Conservation (phyloP, 2,329 filamentous ascomycete species). For the Trichoderma sp. region DNA sequence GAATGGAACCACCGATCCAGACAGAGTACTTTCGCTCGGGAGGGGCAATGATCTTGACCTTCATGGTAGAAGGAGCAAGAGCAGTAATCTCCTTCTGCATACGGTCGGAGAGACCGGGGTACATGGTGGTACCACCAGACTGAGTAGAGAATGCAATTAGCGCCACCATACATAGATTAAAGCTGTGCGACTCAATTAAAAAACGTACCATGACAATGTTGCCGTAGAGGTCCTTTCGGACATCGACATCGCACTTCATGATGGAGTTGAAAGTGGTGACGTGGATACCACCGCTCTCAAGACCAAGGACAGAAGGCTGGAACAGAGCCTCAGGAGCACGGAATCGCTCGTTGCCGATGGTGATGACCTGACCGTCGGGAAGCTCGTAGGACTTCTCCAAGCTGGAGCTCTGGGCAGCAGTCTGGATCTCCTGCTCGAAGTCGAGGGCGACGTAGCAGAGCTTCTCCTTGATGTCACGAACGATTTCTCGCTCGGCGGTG, state of each 20-base stretch:
- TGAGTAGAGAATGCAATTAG: slow-evolving; percentile 43
- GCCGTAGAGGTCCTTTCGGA: slow-evolving; percentile 99
- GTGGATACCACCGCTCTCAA: slow-evolving; percentile 98
- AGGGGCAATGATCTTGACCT: slow-evolving; percentile 99
- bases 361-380: slow-evolving; percentile 99
- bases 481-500: slow-evolving; percentile 99
- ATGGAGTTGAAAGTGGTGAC: slow-evolving; percentile 99
- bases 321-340: slow-evolving; percentile 99
- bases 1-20: slow-evolving; percentile 99
- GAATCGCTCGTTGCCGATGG: slow-evolving; percentile 99
- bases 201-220: slow-evolving; percentile 99
- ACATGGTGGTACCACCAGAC: slow-evolving; percentile 99
- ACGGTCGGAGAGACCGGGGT: slow-evolving; percentile 99
- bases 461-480: slow-evolving; percentile 99
- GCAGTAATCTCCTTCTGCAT: slow-evolving; percentile 99
- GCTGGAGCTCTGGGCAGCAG: slow-evolving; percentile 96
- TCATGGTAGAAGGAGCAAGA: slow-evolving; percentile 99
- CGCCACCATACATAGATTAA: not conserved
- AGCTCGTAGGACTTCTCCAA: slow-evolving; percentile 99
- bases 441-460: slow-evolving; percentile 99
- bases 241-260: slow-evolving; percentile 99
- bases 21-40: slow-evolving; percentile 99
- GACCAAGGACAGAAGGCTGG: slow-evolving; percentile 97
- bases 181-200: slow-evolving; percentile 40
- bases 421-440: slow-evolving; percentile 99